Evolutionary conservation across 306 rosid genomes (phyloP), one percentile per base, ranked within the genome.

Genomic region (Castanospermum australe): DNA sequence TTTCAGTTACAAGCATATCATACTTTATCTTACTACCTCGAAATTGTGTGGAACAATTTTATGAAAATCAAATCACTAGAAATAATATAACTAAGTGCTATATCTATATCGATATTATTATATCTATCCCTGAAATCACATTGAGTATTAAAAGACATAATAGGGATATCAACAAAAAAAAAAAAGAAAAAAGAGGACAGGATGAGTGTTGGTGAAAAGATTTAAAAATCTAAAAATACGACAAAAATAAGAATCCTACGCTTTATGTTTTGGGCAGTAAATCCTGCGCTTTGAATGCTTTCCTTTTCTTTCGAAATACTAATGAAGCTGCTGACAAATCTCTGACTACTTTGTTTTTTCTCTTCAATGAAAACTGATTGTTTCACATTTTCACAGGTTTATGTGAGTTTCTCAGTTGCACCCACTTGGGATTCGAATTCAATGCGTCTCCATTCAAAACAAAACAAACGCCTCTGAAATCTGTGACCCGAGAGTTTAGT

Each of bases 401-500:
- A 68, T 32, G 77, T n/a, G 72, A 41, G 41, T 76, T 44, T 45
- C 36, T 69, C 21, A 69, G 77, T 50, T 75, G 55, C 81, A 63
- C 42, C 82, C 65, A 80, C 68, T 62, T 80, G 28, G 44, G 75
- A 44, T 71, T 70, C 47, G 84, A 82, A 85, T 84, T 73, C 18
- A 77, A 84, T 79, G 71, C 18, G 44, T 61, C 15, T 18, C n/a
- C n/a, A 67, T 76, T 75, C 52, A 69, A 54, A 84, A 65, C 42
- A 68, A 82, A 86, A 83, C 79, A 81, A 81, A 76, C 67, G 70
- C 75, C 84, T 86, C 89, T 71, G 81, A 87, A 56, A 56, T 81
- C 84, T 87, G 86, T 89, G 91, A 88, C 89, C 86, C 90, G 87
- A 85, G 67, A 86, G 84, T 89, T 90, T 21, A 83, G 90, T 86